Evolutionary conservation across 108 stramenopile genomes (phyloP).

Genomic region (Nannochloropsis salina): DNA sequence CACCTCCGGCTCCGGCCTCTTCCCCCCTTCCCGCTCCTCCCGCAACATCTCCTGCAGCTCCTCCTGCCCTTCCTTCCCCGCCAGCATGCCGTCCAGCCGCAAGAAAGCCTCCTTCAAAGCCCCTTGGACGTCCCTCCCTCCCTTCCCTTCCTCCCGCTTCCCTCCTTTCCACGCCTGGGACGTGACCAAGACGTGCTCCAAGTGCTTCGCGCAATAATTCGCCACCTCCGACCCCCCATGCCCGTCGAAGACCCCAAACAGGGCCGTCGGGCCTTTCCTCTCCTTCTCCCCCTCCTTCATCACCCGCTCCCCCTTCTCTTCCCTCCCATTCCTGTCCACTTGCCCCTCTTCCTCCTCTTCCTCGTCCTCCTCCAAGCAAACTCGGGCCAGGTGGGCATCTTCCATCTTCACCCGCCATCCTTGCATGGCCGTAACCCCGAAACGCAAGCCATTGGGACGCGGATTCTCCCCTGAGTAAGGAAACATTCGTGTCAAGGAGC

Average conservation of each 20-base stretch:
- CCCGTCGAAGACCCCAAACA: constrained; percentile 48
- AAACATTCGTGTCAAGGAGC: neutral
- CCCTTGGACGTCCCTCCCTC: constrained; percentile 23
- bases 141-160: constrained; percentile 20
- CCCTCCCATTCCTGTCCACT: neutral
- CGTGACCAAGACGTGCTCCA: constrained; percentile 23
- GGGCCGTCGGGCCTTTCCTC: constrained; percentile 12
- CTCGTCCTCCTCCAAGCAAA: constrained; percentile 25
- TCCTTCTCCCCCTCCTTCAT: neutral
- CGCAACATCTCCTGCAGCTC: neutral
- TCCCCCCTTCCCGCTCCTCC: constrained; percentile 23
- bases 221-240: constrained; percentile 48
- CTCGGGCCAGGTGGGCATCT: constrained; percentile 37
- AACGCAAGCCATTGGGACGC: constrained; percentile 26
- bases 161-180: constrained; percentile 26
- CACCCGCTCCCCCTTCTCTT: neutral
- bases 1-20: constrained; percentile 23
- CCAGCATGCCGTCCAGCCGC: constrained; percentile 32
- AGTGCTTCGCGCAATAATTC: constrained; percentile 42
- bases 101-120: constrained; percentile 34
- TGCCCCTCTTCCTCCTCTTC: neutral
- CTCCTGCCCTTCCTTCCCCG: constrained; percentile 31
- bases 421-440: constrained; percentile 43
- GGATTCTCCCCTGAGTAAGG: neutral
- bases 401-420: constrained; percentile 43